Evolutionary conservation across 306 rosid species (phyloP), one percentile per base, ranked within the genome.

Genomic region (Cyclanthera cordifolia): DNA sequence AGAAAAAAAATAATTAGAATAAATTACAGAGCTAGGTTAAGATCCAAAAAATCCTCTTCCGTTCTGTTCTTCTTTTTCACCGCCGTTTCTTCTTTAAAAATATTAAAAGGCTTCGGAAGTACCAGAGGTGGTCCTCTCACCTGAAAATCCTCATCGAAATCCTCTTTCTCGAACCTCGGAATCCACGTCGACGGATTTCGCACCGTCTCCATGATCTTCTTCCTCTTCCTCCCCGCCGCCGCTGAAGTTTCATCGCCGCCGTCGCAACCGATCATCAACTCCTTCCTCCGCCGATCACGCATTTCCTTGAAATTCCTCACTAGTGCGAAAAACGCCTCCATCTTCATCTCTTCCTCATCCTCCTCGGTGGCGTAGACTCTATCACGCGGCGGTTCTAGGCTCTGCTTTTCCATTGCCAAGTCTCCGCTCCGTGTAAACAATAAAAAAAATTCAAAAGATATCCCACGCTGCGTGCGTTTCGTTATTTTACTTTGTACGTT

Each of bases 141-240:
- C 25, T 72, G 47, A 13, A 72, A 57, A 4, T 72, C 70, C 24
- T 46, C 52, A 60, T 63, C 51, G 24, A 72, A 72, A 72, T 72
- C 75, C 57, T 58, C 75, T 51, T 19, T 58, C 24, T 47, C 69
- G 10, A 72, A 72, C 53, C 8, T 70, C 16, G 65, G 69, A 72
- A 59, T 45, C 75, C 75, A 72, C 32, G 23, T 19, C 20, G 73
- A 69, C 43, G 11, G 61, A 16, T 43, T 43, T 53, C 45, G 14
- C 50, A 17, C 17, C 32, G 17, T 2, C 23, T 21, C 3, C 71
- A 11, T 0, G 52, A 10, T 12, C 49, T 2, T 58, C 54, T 8
- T 56, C 27, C 4, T 55, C 69, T 32, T 48, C 41, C 41, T 16
- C 66, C 3, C 52, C 72, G 20, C 45, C 27, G 13, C 30, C 3